Evolutionary conservation across 169 alveolate species (phyloP).

Genomic region (Amoebophrya sp.): DNA sequence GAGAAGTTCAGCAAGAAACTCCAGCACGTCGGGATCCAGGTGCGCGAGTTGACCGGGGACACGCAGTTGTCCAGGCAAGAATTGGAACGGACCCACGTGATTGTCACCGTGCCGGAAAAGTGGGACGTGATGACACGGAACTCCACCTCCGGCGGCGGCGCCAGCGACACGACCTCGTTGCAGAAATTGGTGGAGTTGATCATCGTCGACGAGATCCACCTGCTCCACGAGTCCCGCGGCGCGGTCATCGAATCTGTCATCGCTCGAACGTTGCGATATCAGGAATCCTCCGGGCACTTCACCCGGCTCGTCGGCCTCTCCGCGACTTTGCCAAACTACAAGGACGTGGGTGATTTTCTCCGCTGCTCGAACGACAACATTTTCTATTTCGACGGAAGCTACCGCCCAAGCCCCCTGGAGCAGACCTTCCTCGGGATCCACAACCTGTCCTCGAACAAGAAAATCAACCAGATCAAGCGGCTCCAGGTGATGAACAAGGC

Average conservation of each 20-base stretch:
- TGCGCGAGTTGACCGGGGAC: constrained; percentile 43
- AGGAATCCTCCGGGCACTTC: constrained; percentile 58
- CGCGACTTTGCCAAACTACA: constrained; percentile 99
- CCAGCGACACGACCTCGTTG: constrained; percentile 88
- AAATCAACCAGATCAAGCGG: constrained; percentile 74
- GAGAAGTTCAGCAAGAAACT: neutral
- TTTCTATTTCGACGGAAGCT: constrained; percentile 50
- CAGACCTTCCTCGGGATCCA: constrained; percentile 59
- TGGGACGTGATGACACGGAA: constrained; percentile 99
- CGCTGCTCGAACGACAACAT: constrained; percentile 64
- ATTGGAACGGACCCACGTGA: constrained; percentile 88
- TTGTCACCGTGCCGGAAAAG: constrained; percentile 99
- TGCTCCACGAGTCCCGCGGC: constrained; percentile 96
- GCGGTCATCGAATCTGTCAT: constrained; percentile 98
- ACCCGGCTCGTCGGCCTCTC: constrained; percentile 91
- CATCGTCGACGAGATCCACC: constrained; percentile 73
- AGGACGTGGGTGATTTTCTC: constrained; percentile 92
- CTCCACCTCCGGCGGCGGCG: constrained; percentile 78
- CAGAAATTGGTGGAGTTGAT: constrained; percentile 60
- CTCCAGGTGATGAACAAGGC: constrained; percentile 69
- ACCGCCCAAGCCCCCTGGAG: constrained; percentile 96
- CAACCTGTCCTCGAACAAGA: constrained; percentile 72
- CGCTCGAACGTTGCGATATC: constrained; percentile 89
- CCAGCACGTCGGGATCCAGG: neutral
- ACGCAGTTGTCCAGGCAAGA: constrained; percentile 65